Evolutionary conservation across 108 stramenopile species (phyloP).

Genomic region (Pseudonitzschia pungens): DNA sequence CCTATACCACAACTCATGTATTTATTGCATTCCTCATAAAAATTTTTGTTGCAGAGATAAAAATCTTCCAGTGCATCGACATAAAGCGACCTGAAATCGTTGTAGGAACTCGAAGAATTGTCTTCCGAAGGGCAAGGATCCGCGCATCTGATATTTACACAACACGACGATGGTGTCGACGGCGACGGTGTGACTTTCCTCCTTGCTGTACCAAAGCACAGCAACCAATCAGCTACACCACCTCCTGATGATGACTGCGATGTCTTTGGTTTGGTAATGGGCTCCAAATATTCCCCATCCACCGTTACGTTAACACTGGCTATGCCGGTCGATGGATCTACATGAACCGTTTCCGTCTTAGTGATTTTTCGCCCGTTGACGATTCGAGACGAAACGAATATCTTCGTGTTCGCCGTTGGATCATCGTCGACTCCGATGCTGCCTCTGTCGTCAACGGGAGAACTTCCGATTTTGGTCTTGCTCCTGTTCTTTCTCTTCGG

Average conservation of each 20-base stretch:
- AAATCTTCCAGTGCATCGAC: conserved; percentile 10
- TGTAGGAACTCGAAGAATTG: conserved; percentile 5
- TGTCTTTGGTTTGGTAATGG: background rate
- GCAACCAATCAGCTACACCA: conserved; percentile 12
- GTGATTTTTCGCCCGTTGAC: conserved; percentile 33
- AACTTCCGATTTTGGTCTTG: background rate
- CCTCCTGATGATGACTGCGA: background rate
- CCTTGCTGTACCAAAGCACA: background rate
- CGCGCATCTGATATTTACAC: background rate
- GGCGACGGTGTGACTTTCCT: background rate
- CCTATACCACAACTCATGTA: conserved; percentile 11
- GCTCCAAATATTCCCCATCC: conserved; percentile 10
- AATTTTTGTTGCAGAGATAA: conserved; percentile 12
- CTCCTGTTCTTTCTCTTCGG: background rate
- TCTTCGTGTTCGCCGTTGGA: conserved; percentile 18
- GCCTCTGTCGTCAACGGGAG: conserved; percentile 26
- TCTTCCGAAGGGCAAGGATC: background rate
- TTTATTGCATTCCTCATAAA: conserved; percentile 11
- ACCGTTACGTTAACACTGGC: conserved; percentile 17
- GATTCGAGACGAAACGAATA: conserved; percentile 37
- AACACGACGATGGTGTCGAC: background rate
- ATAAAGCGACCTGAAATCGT: conserved; percentile 3
- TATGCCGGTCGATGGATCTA: conserved; percentile 25
- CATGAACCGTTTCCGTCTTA: conserved; percentile 31
- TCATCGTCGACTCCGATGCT: conserved; percentile 11